Conservation (phyloP, 192 early-diverging fungal genomes). For the Coemansia asiatica region DNA sequence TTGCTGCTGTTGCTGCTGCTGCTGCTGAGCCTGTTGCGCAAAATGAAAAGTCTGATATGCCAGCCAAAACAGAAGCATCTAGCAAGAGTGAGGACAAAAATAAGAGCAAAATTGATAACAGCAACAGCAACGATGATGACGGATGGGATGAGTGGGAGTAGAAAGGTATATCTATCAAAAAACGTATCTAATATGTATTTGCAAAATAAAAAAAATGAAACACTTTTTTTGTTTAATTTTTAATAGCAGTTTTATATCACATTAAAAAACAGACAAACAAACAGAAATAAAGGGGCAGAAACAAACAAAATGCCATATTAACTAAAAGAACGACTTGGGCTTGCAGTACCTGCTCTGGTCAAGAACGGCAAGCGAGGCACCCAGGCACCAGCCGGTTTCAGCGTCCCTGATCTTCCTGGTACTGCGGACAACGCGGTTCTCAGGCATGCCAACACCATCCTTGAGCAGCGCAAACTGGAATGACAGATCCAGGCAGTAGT, state of each 20-base stretch:
- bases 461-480: constrained; percentile 84
- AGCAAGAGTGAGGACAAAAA: constrained; percentile 3
- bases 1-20: too few relatives aligned
- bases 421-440: constrained; percentile 67
- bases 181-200: too few relatives aligned
- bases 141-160: constrained; percentile 55
- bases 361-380: constrained; percentile 83
- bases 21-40: too few relatives aligned
- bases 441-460: constrained; percentile 80
- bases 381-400: constrained; percentile 97
- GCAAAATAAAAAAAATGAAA: too few relatives aligned
- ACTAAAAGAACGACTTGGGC: not conserved
- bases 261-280: constrained; percentile 4
- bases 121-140: constrained; percentile 22
- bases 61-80: constrained; percentile 1
- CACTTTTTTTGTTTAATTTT: too few relatives aligned
- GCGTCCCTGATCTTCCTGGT: constrained; percentile 90
- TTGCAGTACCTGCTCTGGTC: constrained; percentile 57
- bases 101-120: not conserved
- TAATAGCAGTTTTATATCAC: too few relatives aligned
- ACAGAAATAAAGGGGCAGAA: too few relatives aligned
- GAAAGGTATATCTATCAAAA: not conserved
- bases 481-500: constrained; percentile 89
- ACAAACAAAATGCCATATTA: not conserved
- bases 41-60: too few relatives aligned